Conservation (phyloP, 495 filamentous ascomycete species). For the Talaromyces proteolyticus region DNA sequence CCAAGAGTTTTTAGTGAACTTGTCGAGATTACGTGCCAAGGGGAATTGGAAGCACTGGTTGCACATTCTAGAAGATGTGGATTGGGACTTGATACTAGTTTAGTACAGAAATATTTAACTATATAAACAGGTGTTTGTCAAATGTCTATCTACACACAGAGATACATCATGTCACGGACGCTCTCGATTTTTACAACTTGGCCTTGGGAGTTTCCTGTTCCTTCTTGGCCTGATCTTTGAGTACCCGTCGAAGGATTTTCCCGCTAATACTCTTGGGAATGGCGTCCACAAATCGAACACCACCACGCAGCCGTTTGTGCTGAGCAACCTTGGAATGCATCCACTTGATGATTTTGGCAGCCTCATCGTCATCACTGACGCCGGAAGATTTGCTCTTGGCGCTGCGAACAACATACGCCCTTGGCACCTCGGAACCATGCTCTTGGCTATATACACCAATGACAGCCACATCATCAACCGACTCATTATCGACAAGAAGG, state of each 20-base stretch:
- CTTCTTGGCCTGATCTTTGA: constrained; percentile 48
- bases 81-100: constrained; percentile 38
- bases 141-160: too few species aligned
- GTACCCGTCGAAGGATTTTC: constrained; percentile 77
- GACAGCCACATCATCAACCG: constrained; percentile 80
- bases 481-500: constrained; percentile 61
- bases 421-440: constrained; percentile 73
- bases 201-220: constrained; percentile 36
- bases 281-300: constrained; percentile 72
- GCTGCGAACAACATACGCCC: constrained; percentile 69
- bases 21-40: constrained; percentile 18
- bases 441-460: constrained; percentile 68
- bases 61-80: constrained; percentile 31
- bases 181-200: constrained; percentile 34
- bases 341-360: constrained; percentile 57
- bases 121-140: neutral
- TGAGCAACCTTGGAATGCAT: constrained; percentile 55
- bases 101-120: constrained; percentile 4
- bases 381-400: constrained; percentile 48
- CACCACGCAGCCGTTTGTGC: constrained; percentile 78
- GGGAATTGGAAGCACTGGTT: constrained; percentile 27
- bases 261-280: constrained; percentile 83
- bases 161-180: too few species aligned
- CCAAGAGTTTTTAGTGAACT: constrained; percentile 28
- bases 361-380: constrained; percentile 43